Percentiles rank a stretch among this genome's conserved stretches.
These are phyloP conservation scores for Penicillium fimorum DNA, from an alignment of 495 filamentous ascomycete genomes.

Conservation along the genomic window DNA sequence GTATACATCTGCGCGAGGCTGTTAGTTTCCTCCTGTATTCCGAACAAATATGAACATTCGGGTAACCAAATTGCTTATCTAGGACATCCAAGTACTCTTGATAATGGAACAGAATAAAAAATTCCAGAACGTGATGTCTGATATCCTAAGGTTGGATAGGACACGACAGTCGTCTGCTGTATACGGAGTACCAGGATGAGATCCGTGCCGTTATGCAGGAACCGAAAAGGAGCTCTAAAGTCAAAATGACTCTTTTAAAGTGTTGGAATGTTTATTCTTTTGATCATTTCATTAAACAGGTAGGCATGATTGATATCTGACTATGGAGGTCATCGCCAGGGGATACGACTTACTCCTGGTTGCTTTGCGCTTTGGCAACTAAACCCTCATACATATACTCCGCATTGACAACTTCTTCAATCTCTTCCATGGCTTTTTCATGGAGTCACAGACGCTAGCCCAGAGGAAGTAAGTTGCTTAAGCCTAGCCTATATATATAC, in stretches of 20 bases:
- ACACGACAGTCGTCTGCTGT: neutral
- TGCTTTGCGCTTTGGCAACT: neutral
- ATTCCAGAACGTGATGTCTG: neutral
- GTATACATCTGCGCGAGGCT: too few species aligned
- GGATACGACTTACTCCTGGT: neutral
- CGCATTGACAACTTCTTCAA: neutral
- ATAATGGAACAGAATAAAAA: neutral
- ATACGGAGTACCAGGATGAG: neutral
- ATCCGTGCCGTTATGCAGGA: neutral
- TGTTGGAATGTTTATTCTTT: neutral
- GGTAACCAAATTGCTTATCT: too few species aligned
- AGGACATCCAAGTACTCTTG: neutral
- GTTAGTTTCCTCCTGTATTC: too few species aligned
- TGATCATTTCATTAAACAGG: neutral
- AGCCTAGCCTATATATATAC: neutral
- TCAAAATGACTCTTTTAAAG: neutral
- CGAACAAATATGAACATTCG: too few species aligned
- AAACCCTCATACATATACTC: neutral
- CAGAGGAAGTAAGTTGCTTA: neutral
- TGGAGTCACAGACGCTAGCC: neutral
- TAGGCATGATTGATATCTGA: neutral
- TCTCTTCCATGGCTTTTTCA: neutral
- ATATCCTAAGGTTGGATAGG: neutral
- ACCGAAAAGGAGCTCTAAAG: neutral
- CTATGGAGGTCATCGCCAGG: neutral